Evolutionary conservation across 371 early-diverging fungal species (phyloP).

Genomic region (Circinella umbellata): DNA sequence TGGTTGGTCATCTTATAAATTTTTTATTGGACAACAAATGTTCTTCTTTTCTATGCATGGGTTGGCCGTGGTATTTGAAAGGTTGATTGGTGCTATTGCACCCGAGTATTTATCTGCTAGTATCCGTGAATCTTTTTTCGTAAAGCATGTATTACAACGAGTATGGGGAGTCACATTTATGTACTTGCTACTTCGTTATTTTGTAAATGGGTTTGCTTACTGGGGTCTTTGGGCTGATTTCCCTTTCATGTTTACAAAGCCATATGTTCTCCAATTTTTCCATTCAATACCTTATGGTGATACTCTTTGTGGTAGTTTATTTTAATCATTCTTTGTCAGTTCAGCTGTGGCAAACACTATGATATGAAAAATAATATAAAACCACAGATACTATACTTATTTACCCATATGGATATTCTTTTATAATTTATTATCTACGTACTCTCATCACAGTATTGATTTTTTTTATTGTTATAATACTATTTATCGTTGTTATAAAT

Average conservation of each 20-base stretch:
- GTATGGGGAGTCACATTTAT: conserved; percentile 29
- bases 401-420: too few species aligned
- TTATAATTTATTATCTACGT: too few species aligned
- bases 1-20: conserved; percentile 31
- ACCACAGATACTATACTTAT: too few species aligned
- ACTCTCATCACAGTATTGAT: too few species aligned
- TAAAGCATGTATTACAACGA: conserved; percentile 11
- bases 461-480: too few species aligned
- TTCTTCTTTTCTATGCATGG: conserved; percentile 39
- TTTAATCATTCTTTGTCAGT: background rate
- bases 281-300: conserved; percentile 17
- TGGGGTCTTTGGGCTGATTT: conserved; percentile 29
- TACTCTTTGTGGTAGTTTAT: conserved; percentile 23
- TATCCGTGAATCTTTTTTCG: background rate
- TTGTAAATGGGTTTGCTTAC: conserved; percentile 34
- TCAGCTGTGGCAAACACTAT: too few species aligned
- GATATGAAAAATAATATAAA: too few species aligned
- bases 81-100: background rate
- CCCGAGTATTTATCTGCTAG: background rate
- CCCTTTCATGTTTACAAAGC: conserved; percentile 1
- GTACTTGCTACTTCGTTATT: conserved; percentile 24
- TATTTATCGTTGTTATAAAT: too few species aligned
- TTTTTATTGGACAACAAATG: conserved; percentile 32
- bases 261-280: conserved; percentile 15
- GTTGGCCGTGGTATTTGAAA: conserved; percentile 22